Conservation (phyloP, 1,139 yeast species). For the Scheffersomyces cryptocercus region DNA sequence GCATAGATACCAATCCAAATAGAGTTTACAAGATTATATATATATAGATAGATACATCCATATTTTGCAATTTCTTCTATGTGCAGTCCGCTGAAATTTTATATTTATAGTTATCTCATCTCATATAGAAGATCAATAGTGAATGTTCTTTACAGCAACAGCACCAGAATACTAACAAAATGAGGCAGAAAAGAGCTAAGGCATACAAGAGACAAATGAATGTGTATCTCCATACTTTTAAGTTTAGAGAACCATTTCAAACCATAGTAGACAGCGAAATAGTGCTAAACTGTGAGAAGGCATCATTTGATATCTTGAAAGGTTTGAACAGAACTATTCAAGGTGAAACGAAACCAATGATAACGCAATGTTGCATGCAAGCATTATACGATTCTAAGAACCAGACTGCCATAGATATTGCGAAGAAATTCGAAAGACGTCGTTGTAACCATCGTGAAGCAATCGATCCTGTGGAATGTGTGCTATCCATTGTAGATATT, state of each 20-base stretch:
- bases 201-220: constrained; percentile 91
- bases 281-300: constrained; percentile 61
- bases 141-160: neutral
- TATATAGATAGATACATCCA: too few species aligned
- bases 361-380: constrained; percentile 94
- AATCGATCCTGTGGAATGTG: constrained; percentile 72
- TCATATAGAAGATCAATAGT: constrained; percentile 5
- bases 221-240: constrained; percentile 79
- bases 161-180: constrained; percentile 22
- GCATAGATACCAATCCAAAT: too few species aligned
- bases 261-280: constrained; percentile 81
- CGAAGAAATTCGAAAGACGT: constrained; percentile 82
- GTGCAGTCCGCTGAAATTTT: constrained; percentile 2
- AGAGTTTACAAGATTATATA: too few species aligned
- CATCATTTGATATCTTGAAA: constrained; percentile 71
- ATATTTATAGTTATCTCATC: constrained; percentile 1
- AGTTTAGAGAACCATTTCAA: constrained; percentile 93
- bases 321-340: constrained; percentile 84
- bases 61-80: neutral
- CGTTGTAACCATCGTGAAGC: constrained; percentile 67
- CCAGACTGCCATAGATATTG: constrained; percentile 74
- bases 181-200: constrained; percentile 97
- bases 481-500: constrained; percentile 66
- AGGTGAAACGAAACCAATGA: constrained; percentile 87
- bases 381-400: constrained; percentile 71